Evolutionary conservation across 2,329 filamentous ascomycete genomes (phyloP), one percentile per base, ranked within the genome.

Genomic region (Cyphellophora attinorum): DNA sequence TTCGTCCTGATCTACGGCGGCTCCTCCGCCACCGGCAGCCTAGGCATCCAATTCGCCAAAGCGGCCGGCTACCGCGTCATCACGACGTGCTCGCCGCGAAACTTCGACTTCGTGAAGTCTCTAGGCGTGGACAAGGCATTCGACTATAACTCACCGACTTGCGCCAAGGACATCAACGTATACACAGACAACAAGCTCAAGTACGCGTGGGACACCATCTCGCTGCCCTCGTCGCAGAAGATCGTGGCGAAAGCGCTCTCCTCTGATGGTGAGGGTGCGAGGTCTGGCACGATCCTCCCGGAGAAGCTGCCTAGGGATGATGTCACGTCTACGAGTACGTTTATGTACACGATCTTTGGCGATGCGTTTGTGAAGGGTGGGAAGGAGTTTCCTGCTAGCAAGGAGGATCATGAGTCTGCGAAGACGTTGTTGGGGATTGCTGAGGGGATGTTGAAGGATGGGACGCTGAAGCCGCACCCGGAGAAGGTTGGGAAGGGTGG

Each of bases 51-150:
- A 34, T 55, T 58, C 19, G 55, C 65, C 10, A 52, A 51, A n/a
- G 51, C 53, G 37, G 47, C 59, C 10, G 62, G 64, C 4, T 55
- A 61, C 33, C 54, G 56, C 11, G 62, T 69, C 8, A 44, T 61
- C 35, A 55, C 53, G 3, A 61, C 62, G 1, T 57, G 58, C 2
- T 58, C 56, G 5, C 52, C 51, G 3, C 56, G 52, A 19, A 71
- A 71, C 48, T 61, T 63, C 14, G 59, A 58, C 1, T 59, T 59
- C 34, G 49, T 65, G n/a, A 62, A 59, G 43, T 42, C 45, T 5
- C 59, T 71, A 0, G 68, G 69, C 1, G 65, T 65, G 2, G 51
- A 41, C 8, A 42, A 56, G 2, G 60, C 60, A 1, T 65, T 67
- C 32, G 66, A 71, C 42, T 70, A 71, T 46, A 69, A 39, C 18